Evolutionary conservation across 768 basidiomycete genomes (phyloP).

Genomic region (Exsudoporus frostii): DNA sequence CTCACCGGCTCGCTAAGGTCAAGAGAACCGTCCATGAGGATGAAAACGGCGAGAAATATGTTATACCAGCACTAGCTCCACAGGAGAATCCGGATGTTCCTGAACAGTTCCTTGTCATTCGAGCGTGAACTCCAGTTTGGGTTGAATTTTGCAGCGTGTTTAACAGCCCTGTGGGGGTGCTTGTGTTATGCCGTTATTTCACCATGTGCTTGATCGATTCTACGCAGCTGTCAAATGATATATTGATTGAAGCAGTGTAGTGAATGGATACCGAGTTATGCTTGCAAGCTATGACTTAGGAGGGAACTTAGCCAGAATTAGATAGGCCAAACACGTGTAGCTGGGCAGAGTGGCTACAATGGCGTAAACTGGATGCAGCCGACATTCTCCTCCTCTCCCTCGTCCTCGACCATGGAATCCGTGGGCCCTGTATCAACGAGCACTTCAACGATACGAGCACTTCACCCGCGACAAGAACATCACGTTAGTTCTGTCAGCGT

Average conservation of each 20-base stretch:
- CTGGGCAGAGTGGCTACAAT: conserved; percentile 15
- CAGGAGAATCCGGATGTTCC: conserved; percentile 69
- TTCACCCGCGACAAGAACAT: conserved; percentile 27
- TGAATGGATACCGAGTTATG: background rate
- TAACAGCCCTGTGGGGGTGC: background rate
- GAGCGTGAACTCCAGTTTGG: conserved; percentile 26
- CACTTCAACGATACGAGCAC: conserved; percentile 38
- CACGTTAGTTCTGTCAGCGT: background rate
- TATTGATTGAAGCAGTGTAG: background rate
- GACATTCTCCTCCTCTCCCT: background rate
- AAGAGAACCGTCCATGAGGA: conserved; percentile 36
- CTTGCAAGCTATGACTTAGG: background rate
- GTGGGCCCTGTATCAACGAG: conserved; percentile 30
- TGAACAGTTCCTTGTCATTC: conserved; percentile 68
- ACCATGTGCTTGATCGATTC: background rate
- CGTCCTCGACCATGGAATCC: conserved; percentile 25
- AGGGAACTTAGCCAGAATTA: background rate
- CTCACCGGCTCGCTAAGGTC: conserved; percentile 38
- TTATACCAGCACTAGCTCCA: conserved; percentile 39
- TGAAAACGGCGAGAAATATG: conserved; percentile 38
- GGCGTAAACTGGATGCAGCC: background rate
- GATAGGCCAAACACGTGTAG: conserved; percentile 33
- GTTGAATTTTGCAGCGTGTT: background rate
- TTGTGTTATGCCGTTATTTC: background rate
- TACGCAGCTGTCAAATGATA: background rate